Evolutionary conservation across 805 yeast species (phyloP).

Genomic region (Suhomyces emberorum): DNA sequence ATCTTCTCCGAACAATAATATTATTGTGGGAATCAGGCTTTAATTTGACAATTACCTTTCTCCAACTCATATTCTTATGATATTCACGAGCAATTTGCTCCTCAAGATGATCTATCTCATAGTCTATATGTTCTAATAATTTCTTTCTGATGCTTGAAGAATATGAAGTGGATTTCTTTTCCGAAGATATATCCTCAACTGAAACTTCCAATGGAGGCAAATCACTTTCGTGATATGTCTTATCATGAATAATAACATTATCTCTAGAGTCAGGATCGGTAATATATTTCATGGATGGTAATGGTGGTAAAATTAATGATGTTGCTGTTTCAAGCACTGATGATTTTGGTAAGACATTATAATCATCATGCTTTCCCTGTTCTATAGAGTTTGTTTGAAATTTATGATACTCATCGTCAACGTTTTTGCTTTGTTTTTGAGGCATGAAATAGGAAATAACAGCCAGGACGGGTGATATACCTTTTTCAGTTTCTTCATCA

Average conservation of each 20-base stretch:
- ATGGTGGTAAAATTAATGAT: constrained; percentile 72
- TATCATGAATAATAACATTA: constrained; percentile 76
- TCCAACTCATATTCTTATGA: constrained; percentile 83
- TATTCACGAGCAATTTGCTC: constrained; percentile 87
- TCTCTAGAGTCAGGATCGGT: constrained; percentile 64
- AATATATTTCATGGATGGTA: constrained; percentile 66
- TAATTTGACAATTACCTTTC: constrained; percentile 82
- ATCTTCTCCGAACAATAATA: constrained; percentile 81
- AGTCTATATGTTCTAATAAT: constrained; percentile 23
- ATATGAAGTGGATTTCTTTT: constrained; percentile 1
- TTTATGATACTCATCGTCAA: constrained; percentile 12
- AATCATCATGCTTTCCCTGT: constrained; percentile 12
- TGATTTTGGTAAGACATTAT: constrained; percentile 54
- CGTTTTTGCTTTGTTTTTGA: constrained; percentile 27
- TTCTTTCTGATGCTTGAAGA: constrained; percentile 15
- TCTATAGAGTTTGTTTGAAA: constrained; percentile 16
- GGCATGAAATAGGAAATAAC: constrained; percentile 41
- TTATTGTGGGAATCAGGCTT: constrained; percentile 95
- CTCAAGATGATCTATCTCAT: constrained; percentile 48
- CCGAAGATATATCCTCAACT: neutral
- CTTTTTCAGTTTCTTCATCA: constrained; percentile 14
- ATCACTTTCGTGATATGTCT: constrained; percentile 62
- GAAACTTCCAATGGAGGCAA: constrained; percentile 42
- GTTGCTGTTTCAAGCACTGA: constrained; percentile 79
- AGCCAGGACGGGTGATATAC: constrained; percentile 32